Evolutionary conservation across 2,329 filamentous ascomycete genomes (phyloP).

Genomic region (Colletotrichum musicola): DNA sequence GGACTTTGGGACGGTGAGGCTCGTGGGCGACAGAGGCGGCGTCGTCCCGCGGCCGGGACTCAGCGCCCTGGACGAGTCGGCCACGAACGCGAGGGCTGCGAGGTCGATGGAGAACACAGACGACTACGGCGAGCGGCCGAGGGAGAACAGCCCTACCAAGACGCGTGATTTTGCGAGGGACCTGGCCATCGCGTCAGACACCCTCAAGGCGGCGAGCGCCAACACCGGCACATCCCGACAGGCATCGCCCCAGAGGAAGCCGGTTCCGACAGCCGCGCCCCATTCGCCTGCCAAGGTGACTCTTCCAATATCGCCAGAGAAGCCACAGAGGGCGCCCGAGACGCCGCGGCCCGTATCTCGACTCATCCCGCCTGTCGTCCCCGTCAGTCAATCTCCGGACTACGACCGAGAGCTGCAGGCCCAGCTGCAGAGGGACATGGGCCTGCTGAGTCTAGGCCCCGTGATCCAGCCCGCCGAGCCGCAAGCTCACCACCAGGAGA

Average conservation of each 20-base stretch:
- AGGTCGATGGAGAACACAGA: constrained; percentile 61
- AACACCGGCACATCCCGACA: constrained; percentile 65
- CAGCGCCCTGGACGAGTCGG: constrained; percentile 82
- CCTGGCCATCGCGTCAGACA: constrained; percentile 58
- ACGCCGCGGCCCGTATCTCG: constrained; percentile 62
- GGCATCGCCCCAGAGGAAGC: constrained; percentile 71
- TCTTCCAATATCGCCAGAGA: constrained; percentile 70
- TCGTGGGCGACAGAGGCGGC: constrained; percentile 76
- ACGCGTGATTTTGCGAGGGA: constrained; percentile 58
- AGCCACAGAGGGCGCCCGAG: constrained; percentile 53
- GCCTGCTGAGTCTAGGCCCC: constrained; percentile 64
- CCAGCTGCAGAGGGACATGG: constrained; percentile 74
- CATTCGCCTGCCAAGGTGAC: constrained; percentile 71
- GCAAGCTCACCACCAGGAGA: constrained; percentile 6
- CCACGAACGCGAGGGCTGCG: constrained; percentile 79
- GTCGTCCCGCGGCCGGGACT: constrained; percentile 68
- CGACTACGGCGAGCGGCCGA: constrained; percentile 65
- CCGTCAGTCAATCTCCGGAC: constrained; percentile 65
- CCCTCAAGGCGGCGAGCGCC: constrained; percentile 65
- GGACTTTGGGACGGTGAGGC: constrained; percentile 97
- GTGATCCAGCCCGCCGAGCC: constrained; percentile 46
- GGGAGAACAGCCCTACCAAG: constrained; percentile 67
- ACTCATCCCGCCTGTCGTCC: constrained; percentile 58
- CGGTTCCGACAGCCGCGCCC: constrained; percentile 53
- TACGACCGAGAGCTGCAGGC: constrained; percentile 72